Evolutionary conservation across 2,329 filamentous ascomycete genomes (phyloP), one percentile per base, ranked within the genome.

Genomic region (Sporothrix brunneoviolacea): DNA sequence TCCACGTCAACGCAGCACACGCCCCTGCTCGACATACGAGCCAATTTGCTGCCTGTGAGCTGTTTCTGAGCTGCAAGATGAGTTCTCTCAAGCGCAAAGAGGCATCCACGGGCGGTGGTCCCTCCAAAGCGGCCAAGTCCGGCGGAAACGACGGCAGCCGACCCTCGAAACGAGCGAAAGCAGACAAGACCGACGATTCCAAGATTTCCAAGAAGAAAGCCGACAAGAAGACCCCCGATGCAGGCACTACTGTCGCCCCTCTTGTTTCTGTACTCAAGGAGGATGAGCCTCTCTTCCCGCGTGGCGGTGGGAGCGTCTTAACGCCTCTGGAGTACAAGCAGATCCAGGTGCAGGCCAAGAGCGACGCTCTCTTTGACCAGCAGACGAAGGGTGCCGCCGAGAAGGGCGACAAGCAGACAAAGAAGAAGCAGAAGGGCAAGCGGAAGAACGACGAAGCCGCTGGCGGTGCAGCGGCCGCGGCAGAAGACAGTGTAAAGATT

Each of bases 291-390:
- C 76, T 91, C 39, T 98, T 98, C 62, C 91, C 93, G 58, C 82
- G 93, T 75, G 93, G 93, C 50, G 94, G 93, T 38, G 91, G 83
- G 48, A 94, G 88, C 63, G 77, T 95, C 47, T 72, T 98, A 64
- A 96, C 93, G 2, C 91, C 93, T 18, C 74, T 98, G 46, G 93
- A 98, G 67, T 87, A 94, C 65, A 96, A 95, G 71, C 89, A 97
- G 68, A 97, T 98, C 56, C 86, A 93, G 61, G 84, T 94, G 52
- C 86, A 97, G 68, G 93, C 93, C 40, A 93, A 87, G 63, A 84
- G 86, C 60, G 93, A 98, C 73, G 93, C 91, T 36, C 73, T 94
- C 35, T 93, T 91, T 64, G 93, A 97, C 68, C 84, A 94, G 60
- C 78, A 84, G 58, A 80, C 79, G 42, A 70, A 72, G 45, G 74